phyloP scores from a whole-genome alignment of 192 early-diverging fungal genomes.

The Powellomyces hirtus region DNA sequence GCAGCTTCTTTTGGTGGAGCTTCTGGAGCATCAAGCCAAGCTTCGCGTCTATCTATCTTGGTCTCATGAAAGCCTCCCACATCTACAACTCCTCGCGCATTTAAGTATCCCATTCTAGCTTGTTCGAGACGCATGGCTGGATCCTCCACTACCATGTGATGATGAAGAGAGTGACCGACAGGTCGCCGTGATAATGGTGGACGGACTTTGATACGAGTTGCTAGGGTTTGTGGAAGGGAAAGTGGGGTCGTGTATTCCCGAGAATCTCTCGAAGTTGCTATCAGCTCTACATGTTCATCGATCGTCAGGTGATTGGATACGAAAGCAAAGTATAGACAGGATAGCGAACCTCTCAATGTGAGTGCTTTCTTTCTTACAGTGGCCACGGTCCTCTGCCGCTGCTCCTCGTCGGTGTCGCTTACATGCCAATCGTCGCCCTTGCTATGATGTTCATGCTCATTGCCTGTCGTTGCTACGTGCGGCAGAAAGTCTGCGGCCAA shows the following conservation, averaged over 20 bases:
- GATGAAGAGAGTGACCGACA: conserved; percentile 7
- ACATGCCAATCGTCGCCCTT: background rate
- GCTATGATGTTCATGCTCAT: background rate
- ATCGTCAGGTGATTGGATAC: no score
- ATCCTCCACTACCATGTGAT: conserved; percentile 36
- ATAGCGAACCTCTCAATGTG: conserved; percentile 8
- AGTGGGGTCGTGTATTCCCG: conserved; percentile 20
- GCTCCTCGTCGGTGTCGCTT: background rate
- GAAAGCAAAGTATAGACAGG: no score
- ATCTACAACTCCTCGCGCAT: background rate
- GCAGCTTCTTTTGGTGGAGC: background rate
- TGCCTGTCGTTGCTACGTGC: background rate
- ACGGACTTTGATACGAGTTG: conserved; percentile 41
- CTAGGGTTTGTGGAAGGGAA: conserved; percentile 37
- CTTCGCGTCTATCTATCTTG: conserved; percentile 11
- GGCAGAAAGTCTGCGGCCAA: background rate
- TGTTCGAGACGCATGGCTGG: conserved; percentile 30
- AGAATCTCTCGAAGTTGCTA: conserved; percentile 35
- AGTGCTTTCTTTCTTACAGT: conserved; percentile 9
- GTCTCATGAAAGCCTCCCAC: conserved; percentile 10
- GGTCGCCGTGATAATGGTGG: conserved; percentile 28
- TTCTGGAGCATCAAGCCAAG: background rate
- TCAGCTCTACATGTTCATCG: conserved; percentile 40
- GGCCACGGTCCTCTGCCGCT: background rate
- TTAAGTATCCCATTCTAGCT: conserved; percentile 25